Evolutionary conservation across 345 rosid species (phyloP).

Genomic region (Sisymbrium altissimum): DNA sequence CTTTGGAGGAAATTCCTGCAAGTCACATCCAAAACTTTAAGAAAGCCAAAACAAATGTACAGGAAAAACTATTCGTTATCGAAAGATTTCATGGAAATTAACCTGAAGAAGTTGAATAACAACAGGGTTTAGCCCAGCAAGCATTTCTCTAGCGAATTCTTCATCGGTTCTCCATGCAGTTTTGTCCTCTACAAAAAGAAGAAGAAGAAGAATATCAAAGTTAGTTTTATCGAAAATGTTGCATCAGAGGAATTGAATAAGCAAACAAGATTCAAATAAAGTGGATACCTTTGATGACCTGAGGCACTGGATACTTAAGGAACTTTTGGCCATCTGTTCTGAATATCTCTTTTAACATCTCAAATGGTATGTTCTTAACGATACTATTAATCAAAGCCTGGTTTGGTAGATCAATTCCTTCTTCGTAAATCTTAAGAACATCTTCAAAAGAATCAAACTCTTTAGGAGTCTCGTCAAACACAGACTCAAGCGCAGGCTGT

Average conservation of each 20-base stretch:
- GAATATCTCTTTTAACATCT: slow-evolving; percentile 55
- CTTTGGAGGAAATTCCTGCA: slow-evolving; percentile 69
- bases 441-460: slow-evolving; percentile 66
- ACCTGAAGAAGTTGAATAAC: slow-evolving; percentile 59
- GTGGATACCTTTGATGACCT: slow-evolving; percentile 59
- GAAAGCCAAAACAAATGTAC: not conserved
- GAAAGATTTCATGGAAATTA: not conserved
- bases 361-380: slow-evolving; percentile 42
- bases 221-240: not conserved
- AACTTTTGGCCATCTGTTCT: slow-evolving; percentile 46
- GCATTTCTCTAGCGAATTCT: slow-evolving; percentile 83
- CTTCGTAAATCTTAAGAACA: slow-evolving; percentile 49
- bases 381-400: slow-evolving; percentile 36
- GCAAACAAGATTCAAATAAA: not conserved
- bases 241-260: not conserved
- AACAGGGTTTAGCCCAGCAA: slow-evolving; percentile 70
- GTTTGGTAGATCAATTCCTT: slow-evolving; percentile 53
- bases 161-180: slow-evolving; percentile 76
- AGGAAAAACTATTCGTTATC: not conserved
- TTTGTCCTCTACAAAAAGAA: slow-evolving; percentile 50
- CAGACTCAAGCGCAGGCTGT: slow-evolving; percentile 49
- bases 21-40: not conserved
- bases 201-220: not conserved
- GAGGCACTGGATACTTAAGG: slow-evolving; percentile 63
- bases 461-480: slow-evolving; percentile 41